These are phyloP conservation scores for Pharnaceum exiguum DNA, from an alignment of 148 eudicot species.

Conservation along the genomic window DNA sequence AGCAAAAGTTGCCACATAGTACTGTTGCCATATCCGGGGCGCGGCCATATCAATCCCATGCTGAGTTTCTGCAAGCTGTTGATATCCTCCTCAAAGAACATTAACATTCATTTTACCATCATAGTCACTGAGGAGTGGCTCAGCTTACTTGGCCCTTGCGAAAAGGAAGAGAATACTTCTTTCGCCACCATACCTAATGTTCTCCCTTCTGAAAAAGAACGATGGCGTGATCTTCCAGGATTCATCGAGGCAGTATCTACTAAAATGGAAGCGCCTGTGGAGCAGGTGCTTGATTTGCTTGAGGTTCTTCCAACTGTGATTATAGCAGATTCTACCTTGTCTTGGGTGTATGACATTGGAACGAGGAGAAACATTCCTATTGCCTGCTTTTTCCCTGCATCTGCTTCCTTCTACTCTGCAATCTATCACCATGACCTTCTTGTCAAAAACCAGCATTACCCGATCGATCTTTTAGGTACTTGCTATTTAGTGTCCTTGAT, in stretches of 20 bases:
- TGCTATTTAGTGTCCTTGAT: too few species aligned
- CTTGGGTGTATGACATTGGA: constrained; percentile 37
- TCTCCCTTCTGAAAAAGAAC: constrained; percentile 46
- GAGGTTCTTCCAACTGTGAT: constrained; percentile 29
- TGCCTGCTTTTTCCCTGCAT: constrained; percentile 38
- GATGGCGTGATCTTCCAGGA: constrained; percentile 31
- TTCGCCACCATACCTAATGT: constrained; percentile 52
- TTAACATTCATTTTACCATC: too few species aligned
- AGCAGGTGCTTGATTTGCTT: constrained; percentile 41
- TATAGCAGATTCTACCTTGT: constrained; percentile 34
- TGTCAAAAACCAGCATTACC: constrained; percentile 35
- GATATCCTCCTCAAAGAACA: too few species aligned
- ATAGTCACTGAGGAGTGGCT: too few species aligned
- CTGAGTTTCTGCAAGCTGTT: too few species aligned
- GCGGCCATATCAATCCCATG: too few species aligned
- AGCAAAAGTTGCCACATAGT: too few species aligned
- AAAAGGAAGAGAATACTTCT: constrained; percentile 25
- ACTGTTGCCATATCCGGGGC: too few species aligned
- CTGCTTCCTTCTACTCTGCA: constrained; percentile 37
- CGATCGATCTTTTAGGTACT: constrained; percentile 35
- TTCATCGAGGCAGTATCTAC: constrained; percentile 36
- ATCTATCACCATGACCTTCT: constrained; percentile 32
- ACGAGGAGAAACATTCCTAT: constrained; percentile 45
- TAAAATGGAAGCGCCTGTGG: constrained; percentile 44
- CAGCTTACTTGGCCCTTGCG: constrained; percentile 35